Conservation (phyloP, 1,139 yeast genomes). For the Nakaseomyces kungkrabaensis region DNA sequence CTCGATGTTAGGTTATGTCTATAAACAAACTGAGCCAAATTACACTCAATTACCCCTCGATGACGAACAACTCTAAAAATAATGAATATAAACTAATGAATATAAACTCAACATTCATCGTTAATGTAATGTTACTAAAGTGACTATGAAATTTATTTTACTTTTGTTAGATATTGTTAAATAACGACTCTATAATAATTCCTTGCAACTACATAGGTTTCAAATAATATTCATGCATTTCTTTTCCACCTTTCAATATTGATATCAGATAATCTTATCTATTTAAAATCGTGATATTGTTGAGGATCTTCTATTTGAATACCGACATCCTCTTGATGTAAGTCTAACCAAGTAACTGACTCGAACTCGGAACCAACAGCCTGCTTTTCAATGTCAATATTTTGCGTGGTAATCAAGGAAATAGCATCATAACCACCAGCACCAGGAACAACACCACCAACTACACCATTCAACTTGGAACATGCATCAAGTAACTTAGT, state of each 20-base stretch:
- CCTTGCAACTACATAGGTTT: neutral
- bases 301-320: slow-evolving; percentile 29
- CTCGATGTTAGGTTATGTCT: slow-evolving; percentile 4
- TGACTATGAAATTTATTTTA: neutral
- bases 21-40: neutral
- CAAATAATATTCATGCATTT: no score
- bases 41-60: neutral
- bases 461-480: slow-evolving; percentile 50
- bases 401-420: slow-evolving; percentile 52
- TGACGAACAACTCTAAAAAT: neutral
- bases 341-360: slow-evolving; percentile 53
- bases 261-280: neutral
- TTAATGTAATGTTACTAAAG: no score
- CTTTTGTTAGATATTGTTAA: neutral
- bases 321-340: slow-evolving; percentile 52
- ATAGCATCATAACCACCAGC: slow-evolving; percentile 98
- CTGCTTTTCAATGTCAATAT: slow-evolving; percentile 32
- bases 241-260: no score
- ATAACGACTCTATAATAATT: neutral
- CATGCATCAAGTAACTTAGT: slow-evolving; percentile 62
- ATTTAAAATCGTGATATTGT: slow-evolving; percentile 18
- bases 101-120: no score
- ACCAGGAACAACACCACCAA: slow-evolving; percentile 95
- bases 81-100: no score
- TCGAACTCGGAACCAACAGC: slow-evolving; percentile 31